Evolutionary conservation across 2,329 filamentous ascomycete genomes (phyloP), one percentile per base, ranked within the genome.

Genomic region (Alternaria viburni): DNA sequence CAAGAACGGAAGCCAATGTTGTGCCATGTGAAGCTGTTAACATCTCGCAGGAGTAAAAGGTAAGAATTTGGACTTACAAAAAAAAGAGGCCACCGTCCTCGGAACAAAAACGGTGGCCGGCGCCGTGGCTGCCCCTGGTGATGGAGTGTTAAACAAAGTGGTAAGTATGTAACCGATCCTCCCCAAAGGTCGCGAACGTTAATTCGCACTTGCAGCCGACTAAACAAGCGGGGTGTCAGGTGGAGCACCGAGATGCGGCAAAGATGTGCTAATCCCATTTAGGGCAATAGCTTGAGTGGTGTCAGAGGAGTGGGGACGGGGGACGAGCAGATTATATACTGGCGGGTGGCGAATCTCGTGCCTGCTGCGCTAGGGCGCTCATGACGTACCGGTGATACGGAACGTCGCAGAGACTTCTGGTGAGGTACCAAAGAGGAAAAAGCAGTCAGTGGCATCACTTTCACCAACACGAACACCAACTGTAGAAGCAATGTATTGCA

Each of bases 401-500:
- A 36, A 36, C 21, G 3, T 9, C 13, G 15, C 32, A 41, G 30
- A 36, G 4, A 1, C 30, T 36, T 32, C 30, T 32, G 28, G 28
- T 15, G 30, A 32, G 30, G 13, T 6, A 32, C 30, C 3, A 9
- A 41, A n/a, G 32, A 10, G 32, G 36, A 41, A 41, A n/a, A n/a
- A 17, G 36, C 36, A 6, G 0, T 10, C 5, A 41, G 15, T 3
- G 36, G 0, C 9, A 0, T 41, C n/a, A 17, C n/a, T 41, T 11
- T 17, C 36, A 41, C 15, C 32, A 7, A n/a, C 6, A 0, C 0
- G 2, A n/a, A 36, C 1, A 6, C 8, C 2, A 36, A 0, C 3
- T 9, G 32, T 8, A 1, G 2, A 15, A 8, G 2, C 0, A 9
- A n/a, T 32, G 30, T 4, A 6, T 13, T 32, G 12, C 12, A 32